Conservation (phyloP, 2,329 filamentous ascomycete species). For the Tolypocladium ovalisporum region DNA sequence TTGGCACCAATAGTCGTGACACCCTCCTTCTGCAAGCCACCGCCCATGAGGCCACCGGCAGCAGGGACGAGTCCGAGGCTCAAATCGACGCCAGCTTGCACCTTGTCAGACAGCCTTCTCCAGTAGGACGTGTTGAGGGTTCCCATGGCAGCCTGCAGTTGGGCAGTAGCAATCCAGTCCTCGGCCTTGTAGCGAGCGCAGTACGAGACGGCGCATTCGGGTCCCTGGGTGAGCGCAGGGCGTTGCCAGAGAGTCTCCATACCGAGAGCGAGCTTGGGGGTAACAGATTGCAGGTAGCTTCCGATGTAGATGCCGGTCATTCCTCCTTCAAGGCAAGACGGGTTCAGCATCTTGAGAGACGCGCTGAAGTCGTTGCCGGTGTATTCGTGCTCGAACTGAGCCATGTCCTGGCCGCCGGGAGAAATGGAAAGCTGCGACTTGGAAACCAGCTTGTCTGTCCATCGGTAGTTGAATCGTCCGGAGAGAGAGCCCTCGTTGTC, state of each 20-base stretch:
- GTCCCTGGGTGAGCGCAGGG: slow-evolving; percentile 68
- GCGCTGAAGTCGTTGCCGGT: slow-evolving; percentile 87
- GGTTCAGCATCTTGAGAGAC: slow-evolving; percentile 88
- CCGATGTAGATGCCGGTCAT: slow-evolving; percentile 92
- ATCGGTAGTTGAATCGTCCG: slow-evolving; percentile 88
- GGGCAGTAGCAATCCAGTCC: slow-evolving; percentile 88
- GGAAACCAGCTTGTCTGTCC: slow-evolving; percentile 67
- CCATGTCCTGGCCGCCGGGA: slow-evolving; percentile 71
- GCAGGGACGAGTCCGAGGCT: slow-evolving; percentile 70
- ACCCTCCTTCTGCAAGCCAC: slow-evolving; percentile 70
- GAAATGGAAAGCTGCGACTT: slow-evolving; percentile 84
- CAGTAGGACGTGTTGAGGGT: slow-evolving; percentile 88
- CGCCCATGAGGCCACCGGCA: slow-evolving; percentile 62
- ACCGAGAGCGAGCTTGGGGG: slow-evolving; percentile 74
- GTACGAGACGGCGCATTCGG: slow-evolving; percentile 87
- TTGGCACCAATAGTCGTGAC: slow-evolving; percentile 88
- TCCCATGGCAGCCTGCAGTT: slow-evolving; percentile 73
- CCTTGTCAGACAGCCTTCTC: slow-evolving; percentile 83
- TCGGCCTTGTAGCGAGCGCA: slow-evolving; percentile 80
- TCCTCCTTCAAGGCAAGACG: slow-evolving; percentile 84
- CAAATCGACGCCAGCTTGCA: slow-evolving; percentile 92
- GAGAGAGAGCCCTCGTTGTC: slow-evolving; percentile 86
- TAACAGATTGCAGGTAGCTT: slow-evolving; percentile 90
- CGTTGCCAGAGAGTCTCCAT: slow-evolving; percentile 93
- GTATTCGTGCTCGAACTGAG: slow-evolving; percentile 94